These are phyloP conservation scores for Entamoeba invadens DNA, from an alignment of 208 protist species.

Conservation along the genomic window DNA sequence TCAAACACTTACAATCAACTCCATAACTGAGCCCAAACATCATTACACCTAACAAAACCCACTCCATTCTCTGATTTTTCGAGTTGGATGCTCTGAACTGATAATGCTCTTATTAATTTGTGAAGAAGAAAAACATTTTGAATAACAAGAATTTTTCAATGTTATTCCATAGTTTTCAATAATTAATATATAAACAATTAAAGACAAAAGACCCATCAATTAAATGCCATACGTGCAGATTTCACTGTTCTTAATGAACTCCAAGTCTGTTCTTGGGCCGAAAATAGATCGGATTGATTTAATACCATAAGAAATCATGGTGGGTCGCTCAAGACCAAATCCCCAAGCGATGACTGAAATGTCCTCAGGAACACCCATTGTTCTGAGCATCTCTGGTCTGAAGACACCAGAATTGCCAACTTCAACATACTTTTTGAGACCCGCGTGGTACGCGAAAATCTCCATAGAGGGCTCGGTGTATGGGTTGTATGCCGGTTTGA, in stretches of 20 bases:
- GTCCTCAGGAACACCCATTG: constrained; percentile 87
- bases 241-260: background rate
- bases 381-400: constrained; percentile 89
- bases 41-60: too few relatives aligned
- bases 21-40: too few relatives aligned
- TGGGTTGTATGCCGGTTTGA: constrained; percentile 99
- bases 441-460: constrained; percentile 69
- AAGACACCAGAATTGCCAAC: constrained; percentile 48
- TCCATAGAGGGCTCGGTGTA: constrained; percentile 99
- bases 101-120: too few relatives aligned
- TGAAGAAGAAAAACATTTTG: too few relatives aligned
- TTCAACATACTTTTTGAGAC: constrained; percentile 70
- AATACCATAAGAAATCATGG: constrained; percentile 96
- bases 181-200: too few relatives aligned
- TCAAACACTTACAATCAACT: too few relatives aligned
- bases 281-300: constrained; percentile 95
- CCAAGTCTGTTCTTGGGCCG: constrained; percentile 62
- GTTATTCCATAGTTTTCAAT: too few relatives aligned
- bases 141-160: too few relatives aligned
- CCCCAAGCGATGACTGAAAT: constrained; percentile 96
- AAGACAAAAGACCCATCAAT: too few relatives aligned
- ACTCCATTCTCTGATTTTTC: too few relatives aligned
- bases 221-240: background rate
- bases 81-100: too few relatives aligned
- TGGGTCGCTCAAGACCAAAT: constrained; percentile 90